These are phyloP conservation scores for Leptomonas seymouri DNA, from an alignment of 208 protist genomes.

Conservation along the genomic window DNA sequence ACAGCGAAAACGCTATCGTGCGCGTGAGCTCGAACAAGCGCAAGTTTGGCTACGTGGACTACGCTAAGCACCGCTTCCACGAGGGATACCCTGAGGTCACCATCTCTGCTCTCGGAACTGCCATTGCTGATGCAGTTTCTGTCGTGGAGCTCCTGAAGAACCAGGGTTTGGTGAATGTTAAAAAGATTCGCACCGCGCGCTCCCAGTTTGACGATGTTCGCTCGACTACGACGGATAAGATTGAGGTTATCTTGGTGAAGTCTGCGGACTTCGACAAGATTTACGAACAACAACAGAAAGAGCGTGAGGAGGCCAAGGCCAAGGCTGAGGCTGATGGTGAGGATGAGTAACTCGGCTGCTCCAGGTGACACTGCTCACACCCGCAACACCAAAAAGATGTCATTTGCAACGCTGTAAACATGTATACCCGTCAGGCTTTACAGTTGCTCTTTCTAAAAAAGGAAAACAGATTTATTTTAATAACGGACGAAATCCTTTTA, in stretches of 20 bases:
- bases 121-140: conserved; percentile 87
- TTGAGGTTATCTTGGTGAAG: conserved; percentile 80
- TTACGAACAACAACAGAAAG: conserved; percentile 84
- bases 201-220: conserved; percentile 67
- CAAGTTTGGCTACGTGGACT: conserved; percentile 87
- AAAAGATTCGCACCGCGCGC: conserved; percentile 83
- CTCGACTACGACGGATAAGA: conserved; percentile 73
- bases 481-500: background rate
- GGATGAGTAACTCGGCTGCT: conserved; percentile 18
- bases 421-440: conserved; percentile 6
- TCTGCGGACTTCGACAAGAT: conserved; percentile 77
- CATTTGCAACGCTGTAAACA: conserved; percentile 10
- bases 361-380: background rate
- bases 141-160: conserved; percentile 89
- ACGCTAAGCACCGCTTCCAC: conserved; percentile 82
- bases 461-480: conserved; percentile 3
- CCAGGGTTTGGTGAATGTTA: conserved; percentile 80
- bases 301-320: conserved; percentile 41
- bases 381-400: background rate
- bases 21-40: conserved; percentile 78
- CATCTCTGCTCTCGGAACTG: conserved; percentile 81
- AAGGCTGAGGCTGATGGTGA: conserved; percentile 22
- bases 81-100: conserved; percentile 68
- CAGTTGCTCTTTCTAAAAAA: conserved; percentile 7
- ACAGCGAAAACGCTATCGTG: conserved; percentile 54